Conservation (phyloP, 2,329 filamentous ascomycete genomes). For the Beauveria medogensis region DNA sequence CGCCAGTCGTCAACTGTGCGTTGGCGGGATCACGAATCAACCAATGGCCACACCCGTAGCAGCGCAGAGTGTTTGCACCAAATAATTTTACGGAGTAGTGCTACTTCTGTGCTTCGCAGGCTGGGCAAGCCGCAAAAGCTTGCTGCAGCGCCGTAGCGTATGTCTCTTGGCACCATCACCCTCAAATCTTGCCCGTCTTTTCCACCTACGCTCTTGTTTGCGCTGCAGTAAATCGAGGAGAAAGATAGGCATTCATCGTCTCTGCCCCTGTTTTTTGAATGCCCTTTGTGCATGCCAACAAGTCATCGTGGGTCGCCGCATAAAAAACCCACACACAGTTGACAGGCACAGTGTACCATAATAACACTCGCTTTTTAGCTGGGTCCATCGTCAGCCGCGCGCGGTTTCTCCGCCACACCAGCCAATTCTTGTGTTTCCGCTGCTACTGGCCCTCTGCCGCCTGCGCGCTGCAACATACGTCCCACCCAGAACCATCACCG, state of each 20-base stretch:
- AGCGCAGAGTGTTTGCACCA: not conserved
- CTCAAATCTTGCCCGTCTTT: not conserved
- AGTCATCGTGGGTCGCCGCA: no score
- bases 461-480: not conserved
- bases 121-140: no score
- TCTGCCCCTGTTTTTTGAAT: no score
- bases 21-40: not conserved
- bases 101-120: no score
- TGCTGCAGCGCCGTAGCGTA: no score
- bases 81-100: no score
- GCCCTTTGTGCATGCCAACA: no score
- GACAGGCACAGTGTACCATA: no score
- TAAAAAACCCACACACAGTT: no score
- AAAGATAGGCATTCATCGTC: not conserved
- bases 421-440: not conserved
- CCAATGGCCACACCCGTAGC: not conserved
- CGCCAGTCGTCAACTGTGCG: not conserved
- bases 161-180: no score
- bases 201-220: not conserved
- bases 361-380: not conserved
- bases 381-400: slow-evolving; percentile 9
- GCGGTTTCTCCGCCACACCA: slow-evolving; percentile 5
- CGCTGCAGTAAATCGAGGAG: not conserved
- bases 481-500: not conserved
- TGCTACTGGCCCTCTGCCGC: not conserved